Evolutionary conservation across 768 basidiomycete genomes (phyloP).

Genomic region (Lactarius pseudohatsudake): DNA sequence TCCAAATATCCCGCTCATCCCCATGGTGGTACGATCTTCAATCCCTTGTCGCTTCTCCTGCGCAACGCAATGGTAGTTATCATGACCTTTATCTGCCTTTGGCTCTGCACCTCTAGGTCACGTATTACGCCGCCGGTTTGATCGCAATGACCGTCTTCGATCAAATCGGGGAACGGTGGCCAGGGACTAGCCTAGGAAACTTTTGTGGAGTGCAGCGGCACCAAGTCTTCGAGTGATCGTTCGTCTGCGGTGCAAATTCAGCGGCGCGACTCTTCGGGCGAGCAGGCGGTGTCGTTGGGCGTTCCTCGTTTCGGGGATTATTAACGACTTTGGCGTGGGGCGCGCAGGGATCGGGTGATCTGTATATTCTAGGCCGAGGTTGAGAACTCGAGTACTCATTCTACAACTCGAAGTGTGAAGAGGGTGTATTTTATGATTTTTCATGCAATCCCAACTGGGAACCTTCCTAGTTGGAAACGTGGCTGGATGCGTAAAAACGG

Average conservation of each 20-base stretch:
- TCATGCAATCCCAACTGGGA: no score
- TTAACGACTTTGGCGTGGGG: conserved; percentile 28
- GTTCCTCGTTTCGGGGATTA: conserved; percentile 28
- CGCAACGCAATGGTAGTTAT: conserved; percentile 34
- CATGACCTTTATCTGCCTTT: conserved; percentile 30
- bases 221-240: conserved; percentile 59
- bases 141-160: conserved; percentile 20
- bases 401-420: neutral
- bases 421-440: neutral
- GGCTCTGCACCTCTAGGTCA: conserved; percentile 21
- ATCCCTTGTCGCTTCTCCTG: conserved; percentile 35
- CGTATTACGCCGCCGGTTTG: conserved; percentile 21
- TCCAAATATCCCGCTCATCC: conserved; percentile 35
- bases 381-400: no score
- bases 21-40: conserved; percentile 41
- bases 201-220: conserved; percentile 73
- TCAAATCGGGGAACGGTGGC: conserved; percentile 49
- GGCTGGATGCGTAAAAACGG: no score
- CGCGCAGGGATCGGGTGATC: conserved; percentile 8
- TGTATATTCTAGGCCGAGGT: neutral
- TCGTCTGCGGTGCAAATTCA: conserved; percentile 51
- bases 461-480: neutral
- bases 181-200: conserved; percentile 54
- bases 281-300: conserved; percentile 24
- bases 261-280: conserved; percentile 18